Percentiles rank a stretch among this genome's conserved stretches.
These are phyloP conservation scores for Kwoniella newhampshirensis DNA, from an alignment of 768 basidiomycete genomes.

Conservation along the genomic window DNA sequence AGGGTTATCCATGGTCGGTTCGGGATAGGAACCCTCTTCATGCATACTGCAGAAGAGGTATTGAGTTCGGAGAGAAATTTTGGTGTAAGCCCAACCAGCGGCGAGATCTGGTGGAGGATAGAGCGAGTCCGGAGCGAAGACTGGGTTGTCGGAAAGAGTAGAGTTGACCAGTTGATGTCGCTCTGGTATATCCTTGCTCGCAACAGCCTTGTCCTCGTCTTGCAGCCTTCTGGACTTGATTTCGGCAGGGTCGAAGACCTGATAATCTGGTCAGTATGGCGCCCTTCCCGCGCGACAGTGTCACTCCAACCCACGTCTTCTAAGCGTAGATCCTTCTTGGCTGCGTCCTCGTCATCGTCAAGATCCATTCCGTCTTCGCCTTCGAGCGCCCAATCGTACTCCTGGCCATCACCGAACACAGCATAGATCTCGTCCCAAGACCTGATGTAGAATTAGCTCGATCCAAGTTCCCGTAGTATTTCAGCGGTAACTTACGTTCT, in stretches of 20 bases:
- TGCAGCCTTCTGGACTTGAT: slow-evolving; percentile 85
- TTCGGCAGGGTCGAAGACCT: slow-evolving; percentile 98
- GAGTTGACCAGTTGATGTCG: slow-evolving; percentile 89
- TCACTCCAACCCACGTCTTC: slow-evolving; percentile 27
- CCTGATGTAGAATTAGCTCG: slow-evolving; percentile 55
- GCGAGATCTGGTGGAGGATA: slow-evolving; percentile 77
- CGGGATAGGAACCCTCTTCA: slow-evolving; percentile 32
- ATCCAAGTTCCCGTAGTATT: not conserved
- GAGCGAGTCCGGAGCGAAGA: slow-evolving; percentile 54
- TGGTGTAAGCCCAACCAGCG: slow-evolving; percentile 78
- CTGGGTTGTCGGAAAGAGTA: slow-evolving; percentile 63
- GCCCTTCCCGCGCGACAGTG: not conserved
- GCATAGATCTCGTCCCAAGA: slow-evolving; percentile 95
- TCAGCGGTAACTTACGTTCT: slow-evolving; percentile 66
- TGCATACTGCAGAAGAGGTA: slow-evolving; percentile 42
- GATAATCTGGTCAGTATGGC: slow-evolving; percentile 8
- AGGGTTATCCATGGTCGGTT: slow-evolving; percentile 28
- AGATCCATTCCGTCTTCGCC: slow-evolving; percentile 66
- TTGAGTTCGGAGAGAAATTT: slow-evolving; percentile 64
- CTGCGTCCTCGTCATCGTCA: slow-evolving; percentile 67
- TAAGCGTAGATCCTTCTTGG: slow-evolving; percentile 71
- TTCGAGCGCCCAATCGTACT: slow-evolving; percentile 90
- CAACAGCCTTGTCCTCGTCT: slow-evolving; percentile 89
- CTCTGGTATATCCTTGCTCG: slow-evolving; percentile 86
- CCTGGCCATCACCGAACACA: slow-evolving; percentile 93